These are phyloP conservation scores for Bipolaris cookei DNA, from an alignment of 2,329 filamentous ascomycete species.

Conservation along the genomic window DNA sequence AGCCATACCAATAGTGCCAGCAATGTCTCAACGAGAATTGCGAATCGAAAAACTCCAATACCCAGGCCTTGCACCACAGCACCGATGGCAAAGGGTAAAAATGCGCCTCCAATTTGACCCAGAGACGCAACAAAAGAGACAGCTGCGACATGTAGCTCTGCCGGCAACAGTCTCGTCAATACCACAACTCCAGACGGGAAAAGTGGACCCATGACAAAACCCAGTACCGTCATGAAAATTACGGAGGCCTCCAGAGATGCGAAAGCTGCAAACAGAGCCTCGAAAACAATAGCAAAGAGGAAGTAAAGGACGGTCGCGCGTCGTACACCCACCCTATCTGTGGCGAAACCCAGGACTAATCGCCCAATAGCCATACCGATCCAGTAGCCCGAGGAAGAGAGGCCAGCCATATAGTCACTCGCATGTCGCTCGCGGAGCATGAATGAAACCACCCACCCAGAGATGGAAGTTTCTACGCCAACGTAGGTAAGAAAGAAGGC, in stretches of 20 bases:
- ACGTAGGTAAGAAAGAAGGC: constrained; percentile 55
- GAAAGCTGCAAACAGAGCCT: constrained; percentile 30
- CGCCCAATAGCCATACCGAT: constrained; percentile 54
- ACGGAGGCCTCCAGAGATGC: constrained; percentile 34
- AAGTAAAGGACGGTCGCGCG: constrained; percentile 38
- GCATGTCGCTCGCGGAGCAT: constrained; percentile 52
- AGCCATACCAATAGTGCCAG: constrained; percentile 35
- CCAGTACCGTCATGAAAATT: constrained; percentile 42
- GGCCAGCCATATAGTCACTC: constrained; percentile 46
- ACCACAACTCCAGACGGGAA: constrained; percentile 53
- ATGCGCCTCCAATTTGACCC: constrained; percentile 54
- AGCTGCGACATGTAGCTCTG: constrained; percentile 51
- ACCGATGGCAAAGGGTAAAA: constrained; percentile 55
- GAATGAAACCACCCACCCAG: constrained; percentile 57
- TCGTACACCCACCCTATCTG: constrained; percentile 38
- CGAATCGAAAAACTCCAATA: constrained; percentile 48
- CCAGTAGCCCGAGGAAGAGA: constrained; percentile 56
- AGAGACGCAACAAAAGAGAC: constrained; percentile 55
- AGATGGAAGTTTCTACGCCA: constrained; percentile 54
- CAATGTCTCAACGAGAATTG: constrained; percentile 31
- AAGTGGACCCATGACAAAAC: constrained; percentile 52
- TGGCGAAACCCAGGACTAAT: constrained; percentile 34
- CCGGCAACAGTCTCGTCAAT: constrained; percentile 48
- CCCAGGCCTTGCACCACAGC: constrained; percentile 50
- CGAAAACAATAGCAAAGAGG: constrained; percentile 23